Evolutionary conservation across 2,329 filamentous ascomycete species (phyloP).

Genomic region (Geosmithia morbida): DNA sequence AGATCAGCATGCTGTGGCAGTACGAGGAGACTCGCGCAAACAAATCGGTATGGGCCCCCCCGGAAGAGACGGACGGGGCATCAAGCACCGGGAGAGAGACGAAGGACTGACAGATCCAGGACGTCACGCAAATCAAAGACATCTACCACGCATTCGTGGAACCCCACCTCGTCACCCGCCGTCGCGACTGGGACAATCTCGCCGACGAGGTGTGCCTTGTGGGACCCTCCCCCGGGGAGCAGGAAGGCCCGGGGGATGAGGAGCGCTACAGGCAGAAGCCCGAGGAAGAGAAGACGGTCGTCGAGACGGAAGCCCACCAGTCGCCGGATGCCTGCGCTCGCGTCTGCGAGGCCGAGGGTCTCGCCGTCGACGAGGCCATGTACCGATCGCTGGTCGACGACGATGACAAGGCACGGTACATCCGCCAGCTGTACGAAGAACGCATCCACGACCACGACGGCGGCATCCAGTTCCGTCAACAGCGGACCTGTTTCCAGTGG

Average conservation of each 20-base stretch:
- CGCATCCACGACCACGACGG: neutral
- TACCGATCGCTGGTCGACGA: constrained; percentile 13
- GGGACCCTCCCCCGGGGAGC: constrained; percentile 19
- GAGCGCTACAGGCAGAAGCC: constrained; percentile 20
- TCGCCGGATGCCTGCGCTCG: constrained; percentile 30
- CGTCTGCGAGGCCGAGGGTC: constrained; percentile 28
- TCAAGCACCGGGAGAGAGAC: too few relatives aligned
- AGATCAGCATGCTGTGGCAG: constrained; percentile 36
- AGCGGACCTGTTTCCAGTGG: constrained; percentile 30
- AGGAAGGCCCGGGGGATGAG: constrained; percentile 15
- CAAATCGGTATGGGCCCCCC: constrained; percentile 14
- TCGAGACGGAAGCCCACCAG: constrained; percentile 29
- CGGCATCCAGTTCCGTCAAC: constrained; percentile 11
- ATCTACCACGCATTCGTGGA: constrained; percentile 33
- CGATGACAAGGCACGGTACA: constrained; percentile 11
- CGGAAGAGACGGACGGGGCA: too few relatives aligned
- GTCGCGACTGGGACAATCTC: constrained; percentile 37
- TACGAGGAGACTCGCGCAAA: constrained; percentile 33
- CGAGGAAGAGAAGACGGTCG: constrained; percentile 20
- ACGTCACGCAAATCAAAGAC: constrained; percentile 29
- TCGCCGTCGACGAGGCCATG: constrained; percentile 19
- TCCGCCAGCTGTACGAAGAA: constrained; percentile 11
- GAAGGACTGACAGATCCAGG: constrained; percentile 12
- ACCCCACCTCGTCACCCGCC: constrained; percentile 23
- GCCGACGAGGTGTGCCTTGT: constrained; percentile 32